A percentile compares a stretch with the other conserved stretches of the same genome.
Conservation (phyloP, 768 basidiomycete species). For the Imleria badia region DNA sequence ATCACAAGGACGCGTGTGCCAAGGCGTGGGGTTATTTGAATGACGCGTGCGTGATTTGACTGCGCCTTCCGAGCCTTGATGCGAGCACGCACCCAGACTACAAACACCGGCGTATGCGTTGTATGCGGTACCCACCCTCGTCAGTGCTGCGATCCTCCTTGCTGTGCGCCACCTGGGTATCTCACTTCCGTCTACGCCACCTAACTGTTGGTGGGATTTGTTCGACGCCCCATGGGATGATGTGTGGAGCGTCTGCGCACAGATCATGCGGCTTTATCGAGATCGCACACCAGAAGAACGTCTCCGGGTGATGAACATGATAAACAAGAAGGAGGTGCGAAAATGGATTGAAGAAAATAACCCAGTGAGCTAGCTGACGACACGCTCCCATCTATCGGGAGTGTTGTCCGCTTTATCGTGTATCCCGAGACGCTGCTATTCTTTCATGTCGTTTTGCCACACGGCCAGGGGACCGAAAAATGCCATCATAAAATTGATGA, state of each 20-base stretch:
- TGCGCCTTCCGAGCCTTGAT: neutral
- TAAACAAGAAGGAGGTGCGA: conserved; percentile 77
- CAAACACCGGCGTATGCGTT: conserved; percentile 92
- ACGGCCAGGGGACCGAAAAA: too few species aligned
- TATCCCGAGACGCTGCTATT: neutral
- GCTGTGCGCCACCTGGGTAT: conserved; percentile 70
- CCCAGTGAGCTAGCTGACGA: conserved; percentile 9
- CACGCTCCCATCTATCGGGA: neutral
- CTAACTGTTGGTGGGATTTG: conserved; percentile 88
- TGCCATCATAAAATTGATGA: too few species aligned
- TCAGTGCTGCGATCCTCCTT: conserved; percentile 86
- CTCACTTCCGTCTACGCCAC: conserved; percentile 66
- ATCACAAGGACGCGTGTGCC: conserved; percentile 65
- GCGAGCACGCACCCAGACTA: conserved; percentile 49
- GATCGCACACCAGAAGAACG: conserved; percentile 45
- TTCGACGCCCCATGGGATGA: conserved; percentile 94
- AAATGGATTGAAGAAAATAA: conserved; percentile 73
- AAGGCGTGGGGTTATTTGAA: conserved; percentile 94
- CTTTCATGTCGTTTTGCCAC: too few species aligned
- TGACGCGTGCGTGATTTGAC: conserved; percentile 75
- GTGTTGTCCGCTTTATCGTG: neutral
- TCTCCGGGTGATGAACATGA: conserved; percentile 51
- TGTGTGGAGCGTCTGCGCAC: conserved; percentile 81
- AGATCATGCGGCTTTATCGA: conserved; percentile 79
- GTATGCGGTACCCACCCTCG: conserved; percentile 87